Percentiles rank a stretch among this genome's conserved stretches.
phyloP scores from a whole-genome alignment of 306 rosid genomes.

The Trifolium subterraneum region DNA sequence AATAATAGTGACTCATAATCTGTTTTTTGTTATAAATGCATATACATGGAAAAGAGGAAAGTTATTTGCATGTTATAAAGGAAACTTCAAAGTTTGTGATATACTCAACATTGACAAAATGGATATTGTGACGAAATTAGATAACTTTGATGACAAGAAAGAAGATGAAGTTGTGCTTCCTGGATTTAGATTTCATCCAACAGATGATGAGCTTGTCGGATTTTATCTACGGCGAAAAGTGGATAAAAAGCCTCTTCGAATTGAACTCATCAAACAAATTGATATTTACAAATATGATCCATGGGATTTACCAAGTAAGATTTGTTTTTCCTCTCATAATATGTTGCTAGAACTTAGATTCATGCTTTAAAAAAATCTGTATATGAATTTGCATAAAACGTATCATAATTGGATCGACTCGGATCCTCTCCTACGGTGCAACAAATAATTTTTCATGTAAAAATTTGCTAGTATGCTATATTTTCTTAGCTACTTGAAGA shows the following conservation, averaged over 20 bases:
- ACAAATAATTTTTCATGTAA: background rate
- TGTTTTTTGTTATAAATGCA: conserved; percentile 6
- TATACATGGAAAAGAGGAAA: conserved; percentile 2
- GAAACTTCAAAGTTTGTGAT: conserved; percentile 41
- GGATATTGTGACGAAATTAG: conserved; percentile 47
- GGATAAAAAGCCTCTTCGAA: conserved; percentile 65
- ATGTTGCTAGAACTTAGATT: too few relatives aligned
- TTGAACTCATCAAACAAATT: conserved; percentile 85
- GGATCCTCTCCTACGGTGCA: background rate
- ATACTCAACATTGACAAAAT: conserved; percentile 28
- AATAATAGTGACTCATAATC: background rate
- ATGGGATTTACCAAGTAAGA: conserved; percentile 98
- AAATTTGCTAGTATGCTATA: too few relatives aligned
- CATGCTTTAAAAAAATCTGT: too few relatives aligned
- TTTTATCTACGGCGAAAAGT: conserved; percentile 78
- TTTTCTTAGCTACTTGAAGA: background rate
- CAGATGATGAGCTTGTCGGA: conserved; percentile 93
- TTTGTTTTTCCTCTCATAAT: conserved; percentile 4
- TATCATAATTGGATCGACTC: too few relatives aligned
- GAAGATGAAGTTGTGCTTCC: conserved; percentile 70
- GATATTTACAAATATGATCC: conserved; percentile 95
- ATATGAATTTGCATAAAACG: background rate
- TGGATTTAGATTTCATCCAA: conserved; percentile 92
- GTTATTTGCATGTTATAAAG: conserved; percentile 27
- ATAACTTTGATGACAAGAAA: conserved; percentile 14